Conservation (phyloP, 352 stramenopile genomes). For the Phytophthora palmivora region DNA sequence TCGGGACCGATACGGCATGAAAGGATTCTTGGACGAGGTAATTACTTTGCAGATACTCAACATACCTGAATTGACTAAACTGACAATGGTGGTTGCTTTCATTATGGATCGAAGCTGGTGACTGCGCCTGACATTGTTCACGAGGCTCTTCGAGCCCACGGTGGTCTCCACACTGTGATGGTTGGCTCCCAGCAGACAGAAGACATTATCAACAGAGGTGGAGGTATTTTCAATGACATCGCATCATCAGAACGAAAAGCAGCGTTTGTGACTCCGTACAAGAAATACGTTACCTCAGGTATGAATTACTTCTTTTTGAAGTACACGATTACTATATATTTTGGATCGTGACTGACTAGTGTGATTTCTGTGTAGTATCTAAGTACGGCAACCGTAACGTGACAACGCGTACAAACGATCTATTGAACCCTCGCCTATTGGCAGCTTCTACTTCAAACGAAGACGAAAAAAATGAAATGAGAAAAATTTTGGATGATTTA, state of each 20-base stretch:
- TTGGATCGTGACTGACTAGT: background rate
- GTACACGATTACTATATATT: background rate
- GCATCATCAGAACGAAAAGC: conserved; percentile 64
- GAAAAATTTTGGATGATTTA: conserved; percentile 55
- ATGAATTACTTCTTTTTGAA: too few species aligned
- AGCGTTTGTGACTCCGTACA: conserved; percentile 83
- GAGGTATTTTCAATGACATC: conserved; percentile 69
- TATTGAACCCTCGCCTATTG: conserved; percentile 71
- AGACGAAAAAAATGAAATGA: conserved; percentile 73
- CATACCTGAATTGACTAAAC: background rate
- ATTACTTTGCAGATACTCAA: background rate
- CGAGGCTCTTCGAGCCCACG: conserved; percentile 71
- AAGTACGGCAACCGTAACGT: conserved; percentile 87
- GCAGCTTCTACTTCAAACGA: conserved; percentile 82
- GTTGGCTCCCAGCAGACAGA: conserved; percentile 79
- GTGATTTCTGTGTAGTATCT: conserved; percentile 48
- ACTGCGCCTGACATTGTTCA: conserved; percentile 84
- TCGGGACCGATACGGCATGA: conserved; percentile 66
- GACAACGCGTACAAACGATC: conserved; percentile 86
- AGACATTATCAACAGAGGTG: conserved; percentile 76
- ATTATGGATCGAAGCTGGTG: conserved; percentile 55
- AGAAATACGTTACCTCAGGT: conserved; percentile 89
- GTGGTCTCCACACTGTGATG: conserved; percentile 81
- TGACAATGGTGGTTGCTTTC: conserved; percentile 9
- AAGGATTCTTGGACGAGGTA: conserved; percentile 84